Percentiles rank a stretch among this genome's conserved stretches.
Evolutionary conservation across 148 eudicot species (phyloP).

Genomic region (Rhododendron mucronatum): DNA sequence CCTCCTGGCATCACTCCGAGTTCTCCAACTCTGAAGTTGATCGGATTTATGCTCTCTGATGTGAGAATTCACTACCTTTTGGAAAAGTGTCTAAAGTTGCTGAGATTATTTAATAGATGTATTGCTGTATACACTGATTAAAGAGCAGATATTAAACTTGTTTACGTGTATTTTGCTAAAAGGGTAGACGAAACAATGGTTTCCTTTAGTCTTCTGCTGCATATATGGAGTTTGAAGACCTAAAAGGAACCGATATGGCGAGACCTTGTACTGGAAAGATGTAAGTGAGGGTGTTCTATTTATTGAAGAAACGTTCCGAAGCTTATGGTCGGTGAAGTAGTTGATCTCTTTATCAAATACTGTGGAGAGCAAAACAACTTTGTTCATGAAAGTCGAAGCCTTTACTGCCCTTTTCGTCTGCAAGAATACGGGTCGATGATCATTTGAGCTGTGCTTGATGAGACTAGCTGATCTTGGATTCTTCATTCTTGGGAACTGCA

Average conservation of each 20-base stretch:
- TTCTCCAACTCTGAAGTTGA: slow-evolving; percentile 62
- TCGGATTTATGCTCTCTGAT: slow-evolving; percentile 64
- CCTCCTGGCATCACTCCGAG: slow-evolving; percentile 58
- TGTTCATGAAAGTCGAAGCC: not conserved
- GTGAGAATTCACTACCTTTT: not conserved
- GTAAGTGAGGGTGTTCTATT: not conserved
- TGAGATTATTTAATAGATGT: not conserved
- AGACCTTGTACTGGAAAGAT: not conserved
- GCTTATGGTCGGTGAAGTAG: too few relatives aligned
- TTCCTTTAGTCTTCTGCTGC: not conserved
- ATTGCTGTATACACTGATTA: not conserved
- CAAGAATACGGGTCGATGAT: not conserved
- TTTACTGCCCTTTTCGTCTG: not conserved
- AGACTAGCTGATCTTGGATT: not conserved
- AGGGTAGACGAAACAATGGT: not conserved
- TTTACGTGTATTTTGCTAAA: not conserved
- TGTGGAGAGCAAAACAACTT: not conserved
- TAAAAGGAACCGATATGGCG: not conserved
- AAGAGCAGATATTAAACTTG: not conserved
- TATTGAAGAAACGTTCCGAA: too few relatives aligned
- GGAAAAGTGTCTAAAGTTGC: not conserved
- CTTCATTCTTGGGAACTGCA: not conserved
- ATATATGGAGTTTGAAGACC: not conserved
- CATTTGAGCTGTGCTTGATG: not conserved
- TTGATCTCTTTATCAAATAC: not conserved